Conservation (phyloP, 176 grass and related monocot genomes). For the Carex pumila region DNA sequence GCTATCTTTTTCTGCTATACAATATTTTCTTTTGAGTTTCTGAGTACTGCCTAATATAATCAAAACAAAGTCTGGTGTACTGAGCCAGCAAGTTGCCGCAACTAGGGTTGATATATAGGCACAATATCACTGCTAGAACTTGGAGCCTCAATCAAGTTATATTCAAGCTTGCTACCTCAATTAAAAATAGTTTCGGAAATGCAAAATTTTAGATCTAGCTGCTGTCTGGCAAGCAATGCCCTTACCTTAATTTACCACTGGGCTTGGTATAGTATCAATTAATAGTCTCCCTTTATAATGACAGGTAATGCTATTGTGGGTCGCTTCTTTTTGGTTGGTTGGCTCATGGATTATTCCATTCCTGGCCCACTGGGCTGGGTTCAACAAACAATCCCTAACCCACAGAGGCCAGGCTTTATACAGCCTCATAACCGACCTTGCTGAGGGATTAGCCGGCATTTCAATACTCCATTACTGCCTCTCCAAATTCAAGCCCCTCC, state of each 20-base stretch:
- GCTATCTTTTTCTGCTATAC: background rate
- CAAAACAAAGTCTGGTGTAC: background rate
- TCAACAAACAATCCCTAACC: constrained; percentile 89
- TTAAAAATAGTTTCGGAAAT: background rate
- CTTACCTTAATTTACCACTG: background rate
- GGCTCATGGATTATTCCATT: constrained; percentile 99
- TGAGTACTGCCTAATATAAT: background rate
- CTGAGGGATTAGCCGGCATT: constrained; percentile 82
- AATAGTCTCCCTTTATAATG: background rate
- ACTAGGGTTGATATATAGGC: background rate
- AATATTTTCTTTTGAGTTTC: background rate
- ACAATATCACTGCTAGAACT: background rate
- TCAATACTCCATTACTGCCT: constrained; percentile 86
- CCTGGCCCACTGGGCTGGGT: constrained; percentile 75
- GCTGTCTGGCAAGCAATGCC: background rate
- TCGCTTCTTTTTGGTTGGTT: constrained; percentile 91
- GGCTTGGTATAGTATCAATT: background rate
- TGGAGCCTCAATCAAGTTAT: background rate
- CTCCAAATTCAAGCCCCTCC: constrained; percentile 78
- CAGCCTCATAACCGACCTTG: constrained; percentile 81
- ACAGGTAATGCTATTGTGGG: constrained; percentile 96
- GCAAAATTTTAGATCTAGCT: background rate
- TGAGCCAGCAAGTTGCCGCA: background rate
- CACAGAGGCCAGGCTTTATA: constrained; percentile 87
- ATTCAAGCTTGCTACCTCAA: background rate